Evolutionary conservation across 1,139 yeast species (phyloP), one percentile per base, ranked within the genome.

Genomic region (Lodderomyces parapsilosis): DNA sequence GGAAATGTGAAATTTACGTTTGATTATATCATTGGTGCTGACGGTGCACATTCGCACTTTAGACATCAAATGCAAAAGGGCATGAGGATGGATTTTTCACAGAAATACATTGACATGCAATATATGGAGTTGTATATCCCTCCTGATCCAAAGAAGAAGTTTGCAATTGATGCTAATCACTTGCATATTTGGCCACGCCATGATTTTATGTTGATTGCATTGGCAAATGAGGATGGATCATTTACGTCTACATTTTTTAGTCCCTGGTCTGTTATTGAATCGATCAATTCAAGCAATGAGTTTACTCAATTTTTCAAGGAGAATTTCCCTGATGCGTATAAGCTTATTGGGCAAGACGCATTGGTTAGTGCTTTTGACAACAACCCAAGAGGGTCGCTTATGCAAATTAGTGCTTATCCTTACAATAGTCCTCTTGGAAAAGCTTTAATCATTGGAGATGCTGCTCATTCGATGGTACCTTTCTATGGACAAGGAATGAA

Each of bases 401-500:
- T 90, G 66, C 89, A 83, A 51, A 75, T 81, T 3, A 69, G 70
- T 43, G 84, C 89, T 48, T 68, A 68, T 43, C 91, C 94, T 2
- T 90, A 88, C 63, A 81, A 88, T 55, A 76, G 72, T 47, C 72
- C 75, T 27, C 65, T 69, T 35, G 90, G 84, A 32, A 76, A 78
- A 46, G 83, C 83, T 13, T 68, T 91, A 11, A 66, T 91, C 5
- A 68, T 91, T 28, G 97, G 97, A 3, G 97, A 91, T 62, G 96
- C 97, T 1, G 96, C 97, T 0, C 98, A 91, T 62, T 83, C 94
- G 13, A 90, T 90, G 96, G 97, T 91, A 4, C 98, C 98, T 11
- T 91, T 91, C 59, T 91, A 90, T 56, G 97, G 97, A 6, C 98
- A 91, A 61, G 98, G 98, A 2, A 86, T 91, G 94, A 91, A 91